Evolutionary conservation across 805 yeast species (phyloP).

Genomic region (Candida ficus): DNA sequence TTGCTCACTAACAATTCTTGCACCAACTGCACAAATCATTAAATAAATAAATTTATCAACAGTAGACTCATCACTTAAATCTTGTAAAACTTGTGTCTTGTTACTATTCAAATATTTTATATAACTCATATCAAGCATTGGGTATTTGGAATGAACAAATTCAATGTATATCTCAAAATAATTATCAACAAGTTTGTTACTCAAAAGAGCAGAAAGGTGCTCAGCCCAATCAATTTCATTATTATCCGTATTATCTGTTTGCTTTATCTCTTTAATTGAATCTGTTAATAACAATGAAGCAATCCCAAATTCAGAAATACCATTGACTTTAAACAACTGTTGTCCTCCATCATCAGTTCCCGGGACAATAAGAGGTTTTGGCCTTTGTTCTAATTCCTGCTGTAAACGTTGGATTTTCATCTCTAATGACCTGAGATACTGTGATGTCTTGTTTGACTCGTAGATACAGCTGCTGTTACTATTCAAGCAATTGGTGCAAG

Average conservation of each 20-base stretch:
- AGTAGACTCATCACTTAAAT: background rate
- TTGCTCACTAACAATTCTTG: constrained; percentile 1
- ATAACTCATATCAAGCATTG: background rate
- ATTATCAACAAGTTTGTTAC: background rate
- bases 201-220: background rate
- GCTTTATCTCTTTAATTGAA: background rate
- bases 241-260: background rate
- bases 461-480: background rate
- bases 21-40: constrained; percentile 5
- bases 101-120: background rate
- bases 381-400: background rate
- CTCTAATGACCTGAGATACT: background rate
- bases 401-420: background rate
- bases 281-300: background rate
- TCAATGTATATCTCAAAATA: constrained; percentile 2
- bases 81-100: background rate
- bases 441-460: background rate
- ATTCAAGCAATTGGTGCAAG: background rate
- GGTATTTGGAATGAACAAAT: constrained; percentile 3
- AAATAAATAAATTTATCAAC: constrained; percentile 3
- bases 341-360: background rate
- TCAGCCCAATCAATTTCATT: constrained; percentile 3
- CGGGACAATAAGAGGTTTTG: background rate
- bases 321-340: background rate
- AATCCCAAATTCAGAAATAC: background rate